Evolutionary conservation across 1,139 yeast species (phyloP), one percentile per base, ranked within the genome.

Genomic region (Geotrichum siamense): DNA sequence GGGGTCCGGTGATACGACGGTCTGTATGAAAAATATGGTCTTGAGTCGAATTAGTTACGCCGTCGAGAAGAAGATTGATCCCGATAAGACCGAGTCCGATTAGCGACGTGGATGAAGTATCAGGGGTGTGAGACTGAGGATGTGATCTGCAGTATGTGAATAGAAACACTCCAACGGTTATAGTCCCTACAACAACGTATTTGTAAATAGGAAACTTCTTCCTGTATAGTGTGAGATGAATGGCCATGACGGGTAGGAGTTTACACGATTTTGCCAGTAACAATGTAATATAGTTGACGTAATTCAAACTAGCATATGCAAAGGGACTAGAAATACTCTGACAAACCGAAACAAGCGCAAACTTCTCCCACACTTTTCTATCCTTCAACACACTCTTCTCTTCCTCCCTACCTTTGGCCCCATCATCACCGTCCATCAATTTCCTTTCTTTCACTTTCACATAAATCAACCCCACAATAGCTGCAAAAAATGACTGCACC

Each of bases 261-360:
- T 91, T 91, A 61, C 98, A 91, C 41, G 95, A 82, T 61, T 91
- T 91, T 31, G 96, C 95, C 50, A 91, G 71, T 53, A 91, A 72
- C 55, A 77, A 81, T 0, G 94, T 82, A 58, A 91, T 69, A 59
- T 85, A 91, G 60, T 86, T 95, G 36, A 91, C 93, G 59, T 91
- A 86, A 43, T 74, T 71, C 51, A 91, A 68, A 10, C 95, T 78
- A 49, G 79, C 69, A 62, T 83, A 75, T 29, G 94, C 83, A 53
- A 83, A 63, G 2, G 96, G 96, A 1, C 91, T 75, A 0, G 96
- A 79, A 20, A 87, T 57, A 35, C 94, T 79, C 53, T 91, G 89
- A 8, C 94, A 78, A 8, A 81, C 51, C 0, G 97, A 82, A 13
- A 89, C 82, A 28, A 83, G 49, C 1, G 74, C 53, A 54, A 87